Evolutionary conservation across 768 basidiomycete species (phyloP).

Genomic region (Phanerochaete sordida): DNA sequence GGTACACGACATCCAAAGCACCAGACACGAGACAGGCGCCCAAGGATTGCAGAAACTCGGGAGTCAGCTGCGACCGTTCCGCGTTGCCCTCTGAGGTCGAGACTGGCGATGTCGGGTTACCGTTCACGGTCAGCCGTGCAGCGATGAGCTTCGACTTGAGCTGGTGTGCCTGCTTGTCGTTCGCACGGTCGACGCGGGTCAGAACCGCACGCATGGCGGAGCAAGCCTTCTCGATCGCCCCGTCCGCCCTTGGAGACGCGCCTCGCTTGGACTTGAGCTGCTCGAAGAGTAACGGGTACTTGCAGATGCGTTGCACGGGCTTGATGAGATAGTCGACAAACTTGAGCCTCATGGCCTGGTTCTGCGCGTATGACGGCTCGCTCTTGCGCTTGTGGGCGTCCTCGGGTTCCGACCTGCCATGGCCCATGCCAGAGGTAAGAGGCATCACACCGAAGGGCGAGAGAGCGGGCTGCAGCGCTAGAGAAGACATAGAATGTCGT

Average conservation of each 20-base stretch:
- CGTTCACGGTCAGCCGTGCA: slow-evolving; percentile 12
- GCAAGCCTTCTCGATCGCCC: slow-evolving; percentile 40
- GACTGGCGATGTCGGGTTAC: slow-evolving; percentile 14
- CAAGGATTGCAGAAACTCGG: slow-evolving; percentile 67
- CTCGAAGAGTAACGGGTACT: slow-evolving; percentile 87
- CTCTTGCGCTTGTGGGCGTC: not conserved
- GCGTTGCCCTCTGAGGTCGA: not conserved
- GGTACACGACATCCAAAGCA: slow-evolving; percentile 83
- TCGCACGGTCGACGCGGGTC: slow-evolving; percentile 48
- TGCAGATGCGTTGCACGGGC: slow-evolving; percentile 95
- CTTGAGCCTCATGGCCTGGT: slow-evolving; percentile 42
- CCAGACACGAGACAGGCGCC: slow-evolving; percentile 80
- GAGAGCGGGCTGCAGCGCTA: not conserved
- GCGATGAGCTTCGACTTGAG: slow-evolving; percentile 21
- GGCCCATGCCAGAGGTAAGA: not conserved
- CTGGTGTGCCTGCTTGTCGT: slow-evolving; percentile 23
- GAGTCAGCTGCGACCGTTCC: slow-evolving; percentile 30
- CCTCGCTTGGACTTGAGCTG: slow-evolving; percentile 40
- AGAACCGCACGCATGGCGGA: slow-evolving; percentile 77
- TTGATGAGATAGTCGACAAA: slow-evolving; percentile 93
- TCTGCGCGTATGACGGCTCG: not conserved
- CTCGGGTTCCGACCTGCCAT: not conserved
- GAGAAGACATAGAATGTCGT: slow-evolving; percentile 10
- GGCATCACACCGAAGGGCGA: slow-evolving; percentile 1
- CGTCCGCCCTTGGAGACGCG: slow-evolving; percentile 3